Evolutionary conservation across 306 rosid species (phyloP), one percentile per base, ranked within the genome.

Genomic region (Oxytropis ochrocephala): DNA sequence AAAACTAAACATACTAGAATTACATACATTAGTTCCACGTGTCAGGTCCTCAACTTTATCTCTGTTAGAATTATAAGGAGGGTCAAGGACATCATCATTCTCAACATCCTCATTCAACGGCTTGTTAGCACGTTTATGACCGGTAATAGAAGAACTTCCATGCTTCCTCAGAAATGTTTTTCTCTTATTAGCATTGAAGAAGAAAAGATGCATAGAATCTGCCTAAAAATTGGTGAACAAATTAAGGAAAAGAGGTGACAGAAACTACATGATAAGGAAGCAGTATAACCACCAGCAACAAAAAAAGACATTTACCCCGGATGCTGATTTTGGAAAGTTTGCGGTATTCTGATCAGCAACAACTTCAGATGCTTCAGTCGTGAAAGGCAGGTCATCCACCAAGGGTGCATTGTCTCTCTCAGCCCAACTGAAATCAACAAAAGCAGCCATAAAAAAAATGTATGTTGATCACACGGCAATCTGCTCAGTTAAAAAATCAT

Each of bases 1-100:
- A 73, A 74, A 54, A 64, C 32, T 29, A 69, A 66, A 70, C 42
- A 49, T 61, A 59, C 49, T 54, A 60, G 41, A 78, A 52, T 44
- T 51, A 32, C 87, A 76, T 88, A 94, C 98, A 35, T 85, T 78
- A 35, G 75, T 51, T 64, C 78, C 73, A 5, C 53, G 80, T 32
- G 71, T 49, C 47, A 17, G 52, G 72, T 72, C 71, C 80, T 62
- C 79, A 48, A 77, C 75, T 70, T 82, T 87, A 73, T 68, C 83
- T 29, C 47, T 39, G 16, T 69, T 62, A 43, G 69, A 71, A 54
- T 69, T 78, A 78, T 49, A 67, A 46, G 75, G 69, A 70, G 83
- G 77, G 73, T 81, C 86, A 80, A 80, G 39, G 54, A 77, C 69
- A 43, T 60, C 74, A 42, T 74, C 57, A 51, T 74, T 43, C 35